Evolutionary conservation across 169 alveolate genomes (phyloP).

Genomic region (Perkinsus olseni): DNA sequence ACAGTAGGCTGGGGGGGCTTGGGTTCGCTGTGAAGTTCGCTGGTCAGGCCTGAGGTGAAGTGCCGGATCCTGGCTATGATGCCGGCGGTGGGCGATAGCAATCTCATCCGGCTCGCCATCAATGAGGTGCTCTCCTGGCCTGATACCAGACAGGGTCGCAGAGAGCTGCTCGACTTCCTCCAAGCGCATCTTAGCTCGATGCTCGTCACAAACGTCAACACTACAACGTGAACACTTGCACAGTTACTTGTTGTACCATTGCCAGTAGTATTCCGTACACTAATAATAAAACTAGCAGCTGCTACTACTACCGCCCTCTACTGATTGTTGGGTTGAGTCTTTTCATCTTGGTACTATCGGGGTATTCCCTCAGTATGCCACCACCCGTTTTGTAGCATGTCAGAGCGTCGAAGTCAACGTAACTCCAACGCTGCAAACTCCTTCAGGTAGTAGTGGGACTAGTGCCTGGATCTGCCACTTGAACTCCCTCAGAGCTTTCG

Average conservation of each 20-base stretch:
- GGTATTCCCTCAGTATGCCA: neutral
- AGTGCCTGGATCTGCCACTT: neutral
- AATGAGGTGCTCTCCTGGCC: neutral
- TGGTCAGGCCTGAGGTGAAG: neutral
- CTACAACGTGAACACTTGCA: neutral
- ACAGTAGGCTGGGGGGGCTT: neutral
- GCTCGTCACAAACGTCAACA: neutral
- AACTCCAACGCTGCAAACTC: neutral
- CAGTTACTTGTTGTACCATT: neutral
- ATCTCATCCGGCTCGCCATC: neutral
- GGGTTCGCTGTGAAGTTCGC: neutral
- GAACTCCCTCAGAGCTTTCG: neutral
- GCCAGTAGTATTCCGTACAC: neutral
- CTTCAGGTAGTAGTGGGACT: neutral
- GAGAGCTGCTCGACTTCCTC: neutral
- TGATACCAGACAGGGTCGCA: neutral
- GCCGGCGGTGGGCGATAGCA: neutral
- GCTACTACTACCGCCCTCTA: neutral
- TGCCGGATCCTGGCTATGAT: neutral
- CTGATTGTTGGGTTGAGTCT: neutral
- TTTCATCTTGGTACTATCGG: no score
- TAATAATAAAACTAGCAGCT: no score
- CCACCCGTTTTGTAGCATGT: neutral
- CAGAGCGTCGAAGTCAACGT: neutral
- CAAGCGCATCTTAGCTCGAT: neutral